Evolutionary conservation across 257 asterid species (phyloP), one percentile per base, ranked within the genome.

Genomic region (Penstemon barbatus): DNA sequence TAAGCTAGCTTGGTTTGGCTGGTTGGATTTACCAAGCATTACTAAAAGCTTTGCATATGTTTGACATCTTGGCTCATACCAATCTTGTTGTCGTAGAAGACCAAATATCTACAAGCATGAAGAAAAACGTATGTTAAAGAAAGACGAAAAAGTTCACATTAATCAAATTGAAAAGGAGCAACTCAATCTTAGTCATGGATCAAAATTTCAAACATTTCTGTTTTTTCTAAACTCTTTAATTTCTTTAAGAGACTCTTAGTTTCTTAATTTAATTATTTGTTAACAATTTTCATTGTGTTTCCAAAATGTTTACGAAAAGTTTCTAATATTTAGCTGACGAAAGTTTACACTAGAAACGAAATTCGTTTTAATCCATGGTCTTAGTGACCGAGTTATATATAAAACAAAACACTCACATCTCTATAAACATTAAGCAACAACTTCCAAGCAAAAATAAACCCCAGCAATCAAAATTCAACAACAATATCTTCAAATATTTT

Each of bases 1-100:
- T 57, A 90, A 63, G 70, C 71, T 74, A 66, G 97, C 94, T 70
- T 87, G 82, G 67, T 79, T 71, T 49, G 97, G 87, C 80, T 85
- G 91, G 81, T 78, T 83, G 86, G 96, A 85, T 77, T 87, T 93
- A 51, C 97, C 95, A n/a, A 93, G 92, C 99, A 90, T 88, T 57
- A 87, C 89, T 69, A 90, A 71, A 48, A 93, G 76, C 84, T 85
- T 90, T 7, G 92, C 68, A 75, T 90, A 93, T 12, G 96, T 85
- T 75, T 79, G 90, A 57, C 82, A 51, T 80, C 87, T 80, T 33
- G 97, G 89, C 77, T 81, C 83, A 56, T 93, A 93, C 99, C 97
- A 90, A 3, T 71, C 89, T 60, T 93, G 97, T 84, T 80, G 82
- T 42, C 96, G 94, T 18, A 93, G 89, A 76, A 93, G 97, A 58